Conservation (phyloP, 2,329 filamentous ascomycete species). For the Esteya vermicola region DNA sequence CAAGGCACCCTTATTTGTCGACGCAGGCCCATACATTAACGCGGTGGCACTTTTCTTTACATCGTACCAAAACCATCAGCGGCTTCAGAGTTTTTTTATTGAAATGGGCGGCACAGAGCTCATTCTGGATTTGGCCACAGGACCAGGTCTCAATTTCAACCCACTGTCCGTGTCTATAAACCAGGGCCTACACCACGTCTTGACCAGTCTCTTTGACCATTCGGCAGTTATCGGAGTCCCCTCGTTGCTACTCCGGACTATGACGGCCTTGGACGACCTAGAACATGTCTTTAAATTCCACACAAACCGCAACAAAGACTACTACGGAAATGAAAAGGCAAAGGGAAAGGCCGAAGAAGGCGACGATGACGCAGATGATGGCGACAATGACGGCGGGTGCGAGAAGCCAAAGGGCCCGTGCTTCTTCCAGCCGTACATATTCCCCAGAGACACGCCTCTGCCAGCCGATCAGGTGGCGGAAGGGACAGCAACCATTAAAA, state of each 20-base stretch:
- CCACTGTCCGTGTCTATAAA: slow-evolving; percentile 54
- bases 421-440: slow-evolving; percentile 58
- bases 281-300: slow-evolving; percentile 48
- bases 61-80: slow-evolving; percentile 59
- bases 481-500: slow-evolving; percentile 68
- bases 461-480: slow-evolving; percentile 28
- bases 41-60: slow-evolving; percentile 63
- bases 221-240: slow-evolving; percentile 72
- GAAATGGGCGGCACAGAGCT: slow-evolving; percentile 68
- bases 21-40: slow-evolving; percentile 56
- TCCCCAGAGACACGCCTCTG: slow-evolving; percentile 21
- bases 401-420: slow-evolving; percentile 23
- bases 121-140: slow-evolving; percentile 69
- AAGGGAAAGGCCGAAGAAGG: neutral
- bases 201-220: slow-evolving; percentile 66
- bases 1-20: too few relatives aligned
- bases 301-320: neutral
- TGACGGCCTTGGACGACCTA: slow-evolving; percentile 53
- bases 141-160: slow-evolving; percentile 65
- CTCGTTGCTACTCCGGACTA: slow-evolving; percentile 61
- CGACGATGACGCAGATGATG: neutral
- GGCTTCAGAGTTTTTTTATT: slow-evolving; percentile 60
- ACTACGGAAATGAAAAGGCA: neutral
- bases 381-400: slow-evolving; percentile 7
- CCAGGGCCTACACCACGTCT: slow-evolving; percentile 56